Evolutionary conservation across 1,284 basidiomycete species (phyloP).

Genomic region (Naganishia albida): DNA sequence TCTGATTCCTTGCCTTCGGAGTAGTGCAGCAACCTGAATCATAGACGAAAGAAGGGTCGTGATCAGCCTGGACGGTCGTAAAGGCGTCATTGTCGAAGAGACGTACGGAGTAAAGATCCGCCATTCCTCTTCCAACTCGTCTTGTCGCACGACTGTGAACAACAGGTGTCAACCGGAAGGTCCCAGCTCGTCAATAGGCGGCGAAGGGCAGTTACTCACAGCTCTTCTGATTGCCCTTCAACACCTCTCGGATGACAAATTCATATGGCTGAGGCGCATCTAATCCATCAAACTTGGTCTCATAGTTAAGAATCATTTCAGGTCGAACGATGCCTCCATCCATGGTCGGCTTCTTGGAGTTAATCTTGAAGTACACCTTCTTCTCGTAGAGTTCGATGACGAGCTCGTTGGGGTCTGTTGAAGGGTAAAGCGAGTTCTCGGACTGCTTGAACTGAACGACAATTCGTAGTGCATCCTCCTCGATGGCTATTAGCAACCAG

Average conservation of each 20-base stretch:
- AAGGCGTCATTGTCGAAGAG: neutral
- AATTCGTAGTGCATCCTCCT: constrained; percentile 31
- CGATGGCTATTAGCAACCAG: constrained; percentile 18
- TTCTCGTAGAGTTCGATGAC: constrained; percentile 33
- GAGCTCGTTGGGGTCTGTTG: constrained; percentile 27
- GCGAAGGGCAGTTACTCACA: constrained; percentile 29
- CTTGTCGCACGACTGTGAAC: constrained; percentile 46
- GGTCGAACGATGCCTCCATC: constrained; percentile 26
- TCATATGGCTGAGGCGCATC: constrained; percentile 50
- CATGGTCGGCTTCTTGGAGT: constrained; percentile 32
- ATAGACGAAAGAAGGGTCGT: neutral
- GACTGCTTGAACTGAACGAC: constrained; percentile 34
- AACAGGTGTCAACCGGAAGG: neutral
- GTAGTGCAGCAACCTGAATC: constrained; percentile 31
- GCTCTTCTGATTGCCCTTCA: constrained; percentile 50
- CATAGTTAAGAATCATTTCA: constrained; percentile 29
- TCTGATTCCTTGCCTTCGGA: constrained; percentile 32
- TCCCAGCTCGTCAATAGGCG: neutral
- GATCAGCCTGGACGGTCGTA: neutral
- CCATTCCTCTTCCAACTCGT: constrained; percentile 50
- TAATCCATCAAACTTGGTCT: constrained; percentile 34
- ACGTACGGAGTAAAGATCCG: constrained; percentile 47
- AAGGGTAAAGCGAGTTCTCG: constrained; percentile 44
- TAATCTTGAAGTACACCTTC: constrained; percentile 33
- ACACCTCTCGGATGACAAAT: constrained; percentile 48